Percentiles rank a stretch among this genome's conserved stretches.
phyloP scores from a whole-genome alignment of 2,329 filamentous ascomycete genomes.

The Geosmithia morbida region DNA sequence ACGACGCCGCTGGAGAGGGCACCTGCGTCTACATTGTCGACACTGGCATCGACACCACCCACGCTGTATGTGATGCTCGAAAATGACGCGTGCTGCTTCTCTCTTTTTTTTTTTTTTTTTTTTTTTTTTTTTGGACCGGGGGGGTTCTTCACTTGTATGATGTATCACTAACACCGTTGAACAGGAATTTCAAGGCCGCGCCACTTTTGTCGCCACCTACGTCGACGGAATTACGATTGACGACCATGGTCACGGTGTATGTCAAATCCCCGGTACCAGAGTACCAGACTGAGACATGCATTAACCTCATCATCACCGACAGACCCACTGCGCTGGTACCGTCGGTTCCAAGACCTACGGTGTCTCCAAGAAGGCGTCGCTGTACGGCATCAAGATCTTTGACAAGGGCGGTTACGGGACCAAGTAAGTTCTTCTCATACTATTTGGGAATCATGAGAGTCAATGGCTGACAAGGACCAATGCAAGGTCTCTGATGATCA shows the following conservation, averaged over 20 bases:
- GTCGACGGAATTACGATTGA: neutral
- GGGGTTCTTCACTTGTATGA: constrained; percentile 3
- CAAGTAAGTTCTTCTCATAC: neutral
- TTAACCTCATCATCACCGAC: neutral
- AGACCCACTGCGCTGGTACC: constrained; percentile 5
- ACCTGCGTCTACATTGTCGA: constrained; percentile 26
- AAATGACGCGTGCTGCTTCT: constrained; percentile 1
- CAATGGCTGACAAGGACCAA: constrained; percentile 5
- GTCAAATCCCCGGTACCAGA: neutral
- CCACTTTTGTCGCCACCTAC: neutral
- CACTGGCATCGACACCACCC: constrained; percentile 17
- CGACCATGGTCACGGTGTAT: neutral
- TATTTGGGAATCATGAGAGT: neutral
- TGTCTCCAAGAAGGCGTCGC: constrained; percentile 20
- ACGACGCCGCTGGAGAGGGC: constrained; percentile 16
- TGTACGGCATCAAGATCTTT: constrained; percentile 26
- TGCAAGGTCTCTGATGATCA: constrained; percentile 11
- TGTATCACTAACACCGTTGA: neutral
- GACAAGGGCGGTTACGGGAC: constrained; percentile 6
- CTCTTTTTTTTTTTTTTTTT: neutral
- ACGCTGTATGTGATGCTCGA: constrained; percentile 9
- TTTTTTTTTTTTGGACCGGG: constrained; percentile 11
- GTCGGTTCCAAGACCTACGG: constrained; percentile 10
- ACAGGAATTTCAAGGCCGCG: neutral
- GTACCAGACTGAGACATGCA: neutral